phyloP scores from a whole-genome alignment of 169 alveolate genomes.

The Plasmodium sp. region DNA sequence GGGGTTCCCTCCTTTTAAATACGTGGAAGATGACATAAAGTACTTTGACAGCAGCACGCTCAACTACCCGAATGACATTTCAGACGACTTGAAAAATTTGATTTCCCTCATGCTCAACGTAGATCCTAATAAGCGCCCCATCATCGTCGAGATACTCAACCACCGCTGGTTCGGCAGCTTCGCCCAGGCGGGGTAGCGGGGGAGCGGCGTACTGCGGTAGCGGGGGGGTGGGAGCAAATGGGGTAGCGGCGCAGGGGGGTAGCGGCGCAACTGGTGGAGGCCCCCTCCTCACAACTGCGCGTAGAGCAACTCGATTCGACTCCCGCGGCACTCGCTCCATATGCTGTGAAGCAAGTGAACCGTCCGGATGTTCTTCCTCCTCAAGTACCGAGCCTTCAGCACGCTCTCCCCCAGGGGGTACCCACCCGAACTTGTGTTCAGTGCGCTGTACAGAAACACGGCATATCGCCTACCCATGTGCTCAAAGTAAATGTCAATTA shows the following conservation, averaged over 20 bases:
- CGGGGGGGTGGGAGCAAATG: too few relatives aligned
- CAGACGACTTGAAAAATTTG: slow-evolving; percentile 55
- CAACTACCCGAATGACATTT: slow-evolving; percentile 38
- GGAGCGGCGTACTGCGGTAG: too few relatives aligned
- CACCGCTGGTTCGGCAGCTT: slow-evolving; percentile 46
- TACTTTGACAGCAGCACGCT: slow-evolving; percentile 33
- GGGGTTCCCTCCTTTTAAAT: slow-evolving; percentile 91
- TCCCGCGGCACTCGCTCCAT: slow-evolving; percentile 26
- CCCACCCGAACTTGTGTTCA: slow-evolving; percentile 54
- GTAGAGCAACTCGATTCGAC: slow-evolving; percentile 29
- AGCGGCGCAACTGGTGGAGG: neutral
- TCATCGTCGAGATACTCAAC: slow-evolving; percentile 52
- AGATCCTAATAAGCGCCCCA: slow-evolving; percentile 65
- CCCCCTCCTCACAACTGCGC: slow-evolving; percentile 14
- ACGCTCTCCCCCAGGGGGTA: slow-evolving; percentile 66
- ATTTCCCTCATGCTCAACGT: slow-evolving; percentile 63
- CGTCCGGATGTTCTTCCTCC: slow-evolving; percentile 7
- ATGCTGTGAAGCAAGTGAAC: slow-evolving; percentile 36
- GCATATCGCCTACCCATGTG: slow-evolving; percentile 31
- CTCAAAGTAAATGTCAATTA: slow-evolving; percentile 68
- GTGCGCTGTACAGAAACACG: slow-evolving; percentile 38
- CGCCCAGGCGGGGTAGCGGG: neutral
- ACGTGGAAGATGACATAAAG: slow-evolving; percentile 78
- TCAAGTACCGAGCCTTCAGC: slow-evolving; percentile 43
- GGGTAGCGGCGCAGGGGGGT: too few relatives aligned